Base-by-base conservation (phyloP, 345 rosid species). In the Moricandia moricandioides region DNA sequence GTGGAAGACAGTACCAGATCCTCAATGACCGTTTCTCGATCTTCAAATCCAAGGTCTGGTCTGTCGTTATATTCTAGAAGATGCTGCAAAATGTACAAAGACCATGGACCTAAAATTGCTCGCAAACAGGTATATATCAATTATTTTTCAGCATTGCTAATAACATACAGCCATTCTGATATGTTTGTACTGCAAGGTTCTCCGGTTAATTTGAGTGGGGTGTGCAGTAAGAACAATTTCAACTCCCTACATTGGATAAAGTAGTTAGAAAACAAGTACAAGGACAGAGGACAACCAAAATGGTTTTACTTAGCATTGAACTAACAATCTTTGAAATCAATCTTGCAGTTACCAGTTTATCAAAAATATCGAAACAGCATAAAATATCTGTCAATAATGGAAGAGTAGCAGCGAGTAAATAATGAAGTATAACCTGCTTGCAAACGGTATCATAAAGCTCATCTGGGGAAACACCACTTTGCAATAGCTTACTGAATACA, bases 161-260 rank as follows among this genome's bases (percentile, higher is more conserved):
- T 3, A 73, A 71, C 95, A 86, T 82, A 92, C 96, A 64, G 97
- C 91, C 64, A 93, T 89, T 80, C 97, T 93, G 43, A 91, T 78
- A 86, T 91, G 97, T 77, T 93, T 93, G 76, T 93, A 91, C 82
- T 93, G 98, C 83, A 91, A 87, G 60, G 98, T 93, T 52, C 97
- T 88, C 5, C 96, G 90, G 59, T 87, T 88, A 70, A 89, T 91
- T 82, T 93, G 98, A 78, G 98, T 93, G 57, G 98, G 98, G 73
- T 93, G 98, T 56, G 98, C 98, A 60, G 98, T 93, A 55, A 93
- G 97, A 83, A 93, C 98, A 73, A 93, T 91, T 86, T 93, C 98
- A 72, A 93, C 91, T 81, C 84, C 93, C 98, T 93, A 89, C 79
- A 78, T 49, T 26, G 49, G 37, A 21, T n/a, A 59, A 47, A 29